A percentile compares a stretch with the other conserved stretches of the same genome.
Conservation (phyloP, 2,329 filamentous ascomycete genomes). For the Tolypocladium tundrense region DNA sequence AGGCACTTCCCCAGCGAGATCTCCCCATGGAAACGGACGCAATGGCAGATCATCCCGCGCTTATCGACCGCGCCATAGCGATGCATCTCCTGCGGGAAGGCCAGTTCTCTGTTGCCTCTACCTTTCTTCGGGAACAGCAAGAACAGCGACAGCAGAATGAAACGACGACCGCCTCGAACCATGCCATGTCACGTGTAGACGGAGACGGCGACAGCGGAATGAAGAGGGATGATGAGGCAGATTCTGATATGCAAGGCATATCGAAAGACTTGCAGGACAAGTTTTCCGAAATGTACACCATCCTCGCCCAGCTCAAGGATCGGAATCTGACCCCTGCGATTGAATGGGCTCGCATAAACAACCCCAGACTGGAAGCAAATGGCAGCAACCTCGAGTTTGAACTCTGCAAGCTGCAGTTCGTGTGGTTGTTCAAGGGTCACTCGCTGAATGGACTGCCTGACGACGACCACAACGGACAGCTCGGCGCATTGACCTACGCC, state of each 20-base stretch:
- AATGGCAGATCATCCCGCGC: constrained; percentile 60
- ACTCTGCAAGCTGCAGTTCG: constrained; percentile 77
- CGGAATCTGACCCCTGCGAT: constrained; percentile 77
- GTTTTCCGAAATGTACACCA: constrained; percentile 85
- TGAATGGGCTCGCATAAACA: constrained; percentile 69
- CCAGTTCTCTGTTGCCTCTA: constrained; percentile 78
- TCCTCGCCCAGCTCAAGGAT: constrained; percentile 66
- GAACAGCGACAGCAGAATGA: constrained; percentile 18
- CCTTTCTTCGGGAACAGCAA: constrained; percentile 66
- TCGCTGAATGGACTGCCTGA: constrained; percentile 44
- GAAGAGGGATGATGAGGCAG: constrained; percentile 14
- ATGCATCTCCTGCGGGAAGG: constrained; percentile 96
- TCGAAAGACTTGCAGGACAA: constrained; percentile 57
- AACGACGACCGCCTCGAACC: constrained; percentile 5
- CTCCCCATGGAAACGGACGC: constrained; percentile 73
- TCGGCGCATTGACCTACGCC: constrained; percentile 67
- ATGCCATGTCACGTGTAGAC: constrained; percentile 12
- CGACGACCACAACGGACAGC: constrained; percentile 41
- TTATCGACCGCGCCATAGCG: constrained; percentile 87
- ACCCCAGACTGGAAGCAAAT: constrained; percentile 59
- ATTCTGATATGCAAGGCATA: constrained; percentile 14
- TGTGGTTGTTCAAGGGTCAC: constrained; percentile 71
- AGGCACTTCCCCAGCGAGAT: constrained; percentile 39
- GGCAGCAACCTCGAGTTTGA: constrained; percentile 96
- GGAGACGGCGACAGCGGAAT: constrained; percentile 23